Conservation (phyloP, 73 alveolate species). For the Paraurostyla sp. region DNA sequence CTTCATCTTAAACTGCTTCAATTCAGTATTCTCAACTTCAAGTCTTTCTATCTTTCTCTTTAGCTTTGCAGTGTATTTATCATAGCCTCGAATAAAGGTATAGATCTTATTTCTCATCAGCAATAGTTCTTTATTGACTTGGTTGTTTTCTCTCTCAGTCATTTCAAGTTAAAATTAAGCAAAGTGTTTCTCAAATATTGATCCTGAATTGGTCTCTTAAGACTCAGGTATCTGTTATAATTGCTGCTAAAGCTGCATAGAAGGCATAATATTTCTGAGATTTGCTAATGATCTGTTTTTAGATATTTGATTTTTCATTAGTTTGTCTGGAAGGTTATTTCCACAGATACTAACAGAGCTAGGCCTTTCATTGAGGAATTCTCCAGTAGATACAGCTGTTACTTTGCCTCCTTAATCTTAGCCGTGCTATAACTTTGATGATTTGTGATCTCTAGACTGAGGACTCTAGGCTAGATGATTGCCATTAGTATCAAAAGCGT, state of each 20-base stretch:
- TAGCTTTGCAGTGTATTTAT: slow-evolving; percentile 4
- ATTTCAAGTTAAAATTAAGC: slow-evolving; percentile 15
- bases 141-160: slow-evolving; percentile 45
- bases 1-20: neutral
- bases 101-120: slow-evolving; percentile 29
- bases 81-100: slow-evolving; percentile 36
- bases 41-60: slow-evolving; percentile 15
- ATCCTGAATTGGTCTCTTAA: no score
- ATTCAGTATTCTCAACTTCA: neutral
- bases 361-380: slow-evolving; percentile 30
- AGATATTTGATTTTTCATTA: neutral
- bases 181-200: slow-evolving; percentile 30
- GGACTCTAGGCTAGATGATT: no score
- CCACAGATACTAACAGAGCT: neutral
- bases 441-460: no score
- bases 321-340: neutral
- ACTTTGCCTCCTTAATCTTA: no score
- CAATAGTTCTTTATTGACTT: neutral
- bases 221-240: neutral
- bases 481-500: neutral
- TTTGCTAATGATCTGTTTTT: slow-evolving; percentile 29
- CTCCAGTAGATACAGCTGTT: no score
- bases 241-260: no score
- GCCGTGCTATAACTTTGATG: no score
- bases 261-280: slow-evolving; percentile 4